Percentiles rank a stretch among this genome's conserved stretches.
Evolutionary conservation across 164 flowering plant genomes (phyloP).

Genomic region (Euptelea pleiosperma): DNA sequence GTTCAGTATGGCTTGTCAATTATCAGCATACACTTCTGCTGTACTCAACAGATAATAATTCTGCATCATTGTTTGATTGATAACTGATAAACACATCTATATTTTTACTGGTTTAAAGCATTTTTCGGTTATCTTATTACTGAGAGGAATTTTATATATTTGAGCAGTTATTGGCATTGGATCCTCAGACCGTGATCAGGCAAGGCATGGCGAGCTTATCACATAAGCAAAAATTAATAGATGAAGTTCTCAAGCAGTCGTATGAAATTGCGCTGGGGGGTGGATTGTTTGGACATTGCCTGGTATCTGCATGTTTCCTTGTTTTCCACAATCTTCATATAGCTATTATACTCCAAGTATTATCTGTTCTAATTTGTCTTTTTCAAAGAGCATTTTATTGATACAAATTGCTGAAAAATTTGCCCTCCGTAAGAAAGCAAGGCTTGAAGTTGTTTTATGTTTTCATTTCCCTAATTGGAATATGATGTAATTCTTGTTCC

Average conservation of each 20-base stretch:
- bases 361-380: too few relatives aligned
- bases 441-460: too few relatives aligned
- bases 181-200: slow-evolving; percentile 45
- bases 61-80: not conserved
- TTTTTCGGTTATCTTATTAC: slow-evolving; percentile 5
- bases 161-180: slow-evolving; percentile 63
- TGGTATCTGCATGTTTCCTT: slow-evolving; percentile 41
- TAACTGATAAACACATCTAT: not conserved
- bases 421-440: too few relatives aligned
- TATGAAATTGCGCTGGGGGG: slow-evolving; percentile 66
- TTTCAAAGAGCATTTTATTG: too few relatives aligned
- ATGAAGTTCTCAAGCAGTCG: slow-evolving; percentile 58
- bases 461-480: too few relatives aligned
- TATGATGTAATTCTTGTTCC: too few relatives aligned
- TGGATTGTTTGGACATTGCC: slow-evolving; percentile 66
- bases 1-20: not conserved
- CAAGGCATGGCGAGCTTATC: slow-evolving; percentile 59
- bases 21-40: not conserved
- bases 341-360: not conserved
- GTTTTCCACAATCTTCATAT: not conserved
- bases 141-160: slow-evolving; percentile 7
- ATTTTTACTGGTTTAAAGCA: not conserved
- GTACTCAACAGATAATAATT: not conserved
- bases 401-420: too few relatives aligned
- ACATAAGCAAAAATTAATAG: slow-evolving; percentile 63